phyloP scores from a whole-genome alignment of 164 flowering plant species.

The Vitis cinerea region DNA sequence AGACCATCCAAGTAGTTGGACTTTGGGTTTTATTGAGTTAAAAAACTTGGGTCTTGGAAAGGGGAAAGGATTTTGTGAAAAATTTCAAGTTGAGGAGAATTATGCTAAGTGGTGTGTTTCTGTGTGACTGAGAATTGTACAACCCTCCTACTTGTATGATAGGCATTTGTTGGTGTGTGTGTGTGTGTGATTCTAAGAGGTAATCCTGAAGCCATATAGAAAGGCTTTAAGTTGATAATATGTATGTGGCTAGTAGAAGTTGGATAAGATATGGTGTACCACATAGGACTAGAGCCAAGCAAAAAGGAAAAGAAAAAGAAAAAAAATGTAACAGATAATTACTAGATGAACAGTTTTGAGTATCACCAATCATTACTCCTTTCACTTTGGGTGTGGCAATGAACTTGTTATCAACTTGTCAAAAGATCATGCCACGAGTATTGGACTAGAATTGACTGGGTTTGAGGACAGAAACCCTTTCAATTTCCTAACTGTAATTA shows the following conservation, averaged over 20 bases:
- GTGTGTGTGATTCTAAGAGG: not conserved
- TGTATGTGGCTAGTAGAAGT: conserved; percentile 14
- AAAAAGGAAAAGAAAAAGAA: not conserved
- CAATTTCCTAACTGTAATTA: not conserved
- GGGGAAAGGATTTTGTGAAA: no score
- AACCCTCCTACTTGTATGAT: no score
- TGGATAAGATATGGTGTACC: conserved; percentile 11
- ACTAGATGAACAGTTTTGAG: not conserved
- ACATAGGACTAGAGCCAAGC: conserved; percentile 5
- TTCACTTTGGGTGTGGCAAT: not conserved
- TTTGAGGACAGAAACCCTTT: not conserved
- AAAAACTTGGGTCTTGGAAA: no score
- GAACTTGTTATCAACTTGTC: conserved; percentile 7
- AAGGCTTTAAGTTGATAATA: conserved; percentile 14
- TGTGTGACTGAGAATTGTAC: no score
- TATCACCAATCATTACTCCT: not conserved
- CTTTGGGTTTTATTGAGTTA: no score
- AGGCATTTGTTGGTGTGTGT: no score
- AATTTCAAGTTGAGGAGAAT: no score
- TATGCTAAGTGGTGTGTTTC: no score
- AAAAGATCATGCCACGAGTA: conserved; percentile 7
- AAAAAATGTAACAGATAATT: not conserved
- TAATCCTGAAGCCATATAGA: not conserved
- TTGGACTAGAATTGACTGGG: not conserved
- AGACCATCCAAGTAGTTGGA: no score